These are phyloP conservation scores for Globisporangium paroecandrum DNA, from an alignment of 352 stramenopile species.

Conservation along the genomic window DNA sequence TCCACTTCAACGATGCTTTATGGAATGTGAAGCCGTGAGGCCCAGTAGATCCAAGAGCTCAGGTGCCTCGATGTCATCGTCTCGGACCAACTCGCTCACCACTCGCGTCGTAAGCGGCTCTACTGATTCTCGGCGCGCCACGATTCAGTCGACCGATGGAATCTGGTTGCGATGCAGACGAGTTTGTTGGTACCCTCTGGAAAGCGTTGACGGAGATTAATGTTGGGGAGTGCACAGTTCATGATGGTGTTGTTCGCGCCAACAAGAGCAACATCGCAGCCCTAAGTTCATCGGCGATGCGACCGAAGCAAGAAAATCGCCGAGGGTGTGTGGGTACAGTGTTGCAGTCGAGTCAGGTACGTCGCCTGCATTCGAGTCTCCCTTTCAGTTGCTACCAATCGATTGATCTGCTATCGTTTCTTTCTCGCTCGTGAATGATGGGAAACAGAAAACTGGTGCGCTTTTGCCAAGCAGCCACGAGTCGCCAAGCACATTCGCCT, in stretches of 20 bases:
- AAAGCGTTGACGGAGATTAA: slow-evolving; percentile 12
- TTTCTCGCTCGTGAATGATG: neutral
- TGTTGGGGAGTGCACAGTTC: slow-evolving; percentile 11
- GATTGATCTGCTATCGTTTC: neutral
- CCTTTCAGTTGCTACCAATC: neutral
- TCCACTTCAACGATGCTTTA: too few species aligned
- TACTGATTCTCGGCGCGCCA: neutral
- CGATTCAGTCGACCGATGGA: neutral
- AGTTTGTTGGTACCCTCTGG: neutral
- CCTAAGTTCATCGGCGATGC: neutral
- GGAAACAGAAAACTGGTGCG: neutral
- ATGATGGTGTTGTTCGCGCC: neutral
- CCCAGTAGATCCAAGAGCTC: slow-evolving; percentile 31
- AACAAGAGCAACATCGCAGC: neutral
- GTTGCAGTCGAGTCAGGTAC: neutral
- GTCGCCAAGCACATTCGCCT: neutral
- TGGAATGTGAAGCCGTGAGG: neutral
- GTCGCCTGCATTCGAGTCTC: neutral
- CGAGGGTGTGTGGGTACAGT: neutral
- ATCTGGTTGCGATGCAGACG: neutral
- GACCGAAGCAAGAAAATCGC: neutral
- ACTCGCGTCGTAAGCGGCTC: slow-evolving; percentile 20
- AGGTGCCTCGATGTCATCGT: slow-evolving; percentile 19
- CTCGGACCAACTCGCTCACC: slow-evolving; percentile 11
- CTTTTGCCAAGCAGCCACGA: neutral